Conservation (phyloP, 805 yeast species). For the Wickerhamomyces hampshirensis region DNA sequence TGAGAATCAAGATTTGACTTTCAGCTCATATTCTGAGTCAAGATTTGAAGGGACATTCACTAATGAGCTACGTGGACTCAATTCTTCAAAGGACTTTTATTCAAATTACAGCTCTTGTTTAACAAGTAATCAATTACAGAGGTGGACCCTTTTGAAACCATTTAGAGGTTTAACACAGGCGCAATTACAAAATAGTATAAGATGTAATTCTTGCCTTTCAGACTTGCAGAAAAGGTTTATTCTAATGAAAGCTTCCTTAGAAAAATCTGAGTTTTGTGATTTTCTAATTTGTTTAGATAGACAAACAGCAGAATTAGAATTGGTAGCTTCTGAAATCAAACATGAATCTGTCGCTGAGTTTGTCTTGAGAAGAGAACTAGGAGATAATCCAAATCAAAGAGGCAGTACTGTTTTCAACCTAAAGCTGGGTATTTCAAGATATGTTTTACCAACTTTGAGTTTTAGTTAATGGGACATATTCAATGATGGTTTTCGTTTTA, state of each 20-base stretch:
- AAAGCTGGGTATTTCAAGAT: background rate
- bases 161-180: constrained; percentile 11
- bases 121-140: constrained; percentile 12
- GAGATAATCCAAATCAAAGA: constrained; percentile 1
- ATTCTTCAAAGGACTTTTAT: constrained; percentile 4
- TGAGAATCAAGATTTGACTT: constrained; percentile 16
- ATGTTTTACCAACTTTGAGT: constrained; percentile 2
- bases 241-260: constrained; percentile 12
- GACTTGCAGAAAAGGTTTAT: constrained; percentile 12
- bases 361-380: constrained; percentile 8
- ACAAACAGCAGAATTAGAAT: constrained; percentile 11
- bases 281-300: constrained; percentile 16
- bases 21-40: constrained; percentile 2
- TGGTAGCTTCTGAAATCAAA: constrained; percentile 14
- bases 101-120: constrained; percentile 5
- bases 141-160: constrained; percentile 20
- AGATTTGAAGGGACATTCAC: constrained; percentile 1
- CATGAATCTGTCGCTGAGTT: constrained; percentile 1
- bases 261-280: constrained; percentile 7
- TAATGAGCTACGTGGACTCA: background rate
- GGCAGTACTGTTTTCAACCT: background rate
- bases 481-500: too few relatives aligned
- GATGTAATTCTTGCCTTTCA: constrained; percentile 17
- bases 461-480: background rate
- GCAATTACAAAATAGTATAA: constrained; percentile 4